Evolutionary conservation across 768 basidiomycete genomes (phyloP).

Genomic region (Termitomyces bulborhizus): DNA sequence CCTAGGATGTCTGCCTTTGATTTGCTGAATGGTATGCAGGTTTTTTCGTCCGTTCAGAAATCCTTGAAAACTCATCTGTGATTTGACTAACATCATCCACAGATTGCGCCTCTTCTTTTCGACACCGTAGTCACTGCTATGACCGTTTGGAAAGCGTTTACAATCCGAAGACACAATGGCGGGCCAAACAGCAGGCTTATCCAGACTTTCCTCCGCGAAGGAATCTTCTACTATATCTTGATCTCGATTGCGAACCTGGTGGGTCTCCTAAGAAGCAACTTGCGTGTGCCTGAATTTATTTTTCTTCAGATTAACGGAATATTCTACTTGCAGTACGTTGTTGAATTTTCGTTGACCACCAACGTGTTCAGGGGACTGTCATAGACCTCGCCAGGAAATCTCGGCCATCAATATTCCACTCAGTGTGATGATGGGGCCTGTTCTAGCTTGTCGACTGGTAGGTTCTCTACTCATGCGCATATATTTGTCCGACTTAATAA

Average conservation of each 20-base stretch:
- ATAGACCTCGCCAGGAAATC: slow-evolving; percentile 73
- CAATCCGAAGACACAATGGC: slow-evolving; percentile 68
- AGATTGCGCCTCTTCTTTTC: slow-evolving; percentile 79
- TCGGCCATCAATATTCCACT: slow-evolving; percentile 82
- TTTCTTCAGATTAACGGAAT: slow-evolving; percentile 61
- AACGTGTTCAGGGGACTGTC: neutral
- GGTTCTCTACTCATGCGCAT: slow-evolving; percentile 13
- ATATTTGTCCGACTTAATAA: neutral
- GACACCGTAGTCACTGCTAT: slow-evolving; percentile 77
- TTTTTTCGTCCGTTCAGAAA: slow-evolving; percentile 45
- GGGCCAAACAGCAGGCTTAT: slow-evolving; percentile 75
- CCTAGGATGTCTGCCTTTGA: neutral
- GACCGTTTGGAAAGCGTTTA: slow-evolving; percentile 75
- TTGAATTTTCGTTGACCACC: neutral
- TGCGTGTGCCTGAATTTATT: neutral
- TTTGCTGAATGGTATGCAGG: slow-evolving; percentile 23
- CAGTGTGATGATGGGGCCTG: slow-evolving; percentile 77
- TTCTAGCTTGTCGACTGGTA: slow-evolving; percentile 75
- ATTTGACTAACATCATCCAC: slow-evolving; percentile 11
- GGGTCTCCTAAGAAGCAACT: slow-evolving; percentile 7
- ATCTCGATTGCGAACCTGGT: slow-evolving; percentile 83
- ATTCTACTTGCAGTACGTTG: slow-evolving; percentile 73
- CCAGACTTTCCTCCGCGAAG: slow-evolving; percentile 81
- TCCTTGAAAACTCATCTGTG: neutral
- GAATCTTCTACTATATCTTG: slow-evolving; percentile 79